Conservation (phyloP, 179 eudicot genomes). For the Spinacia oleracea region DNA sequence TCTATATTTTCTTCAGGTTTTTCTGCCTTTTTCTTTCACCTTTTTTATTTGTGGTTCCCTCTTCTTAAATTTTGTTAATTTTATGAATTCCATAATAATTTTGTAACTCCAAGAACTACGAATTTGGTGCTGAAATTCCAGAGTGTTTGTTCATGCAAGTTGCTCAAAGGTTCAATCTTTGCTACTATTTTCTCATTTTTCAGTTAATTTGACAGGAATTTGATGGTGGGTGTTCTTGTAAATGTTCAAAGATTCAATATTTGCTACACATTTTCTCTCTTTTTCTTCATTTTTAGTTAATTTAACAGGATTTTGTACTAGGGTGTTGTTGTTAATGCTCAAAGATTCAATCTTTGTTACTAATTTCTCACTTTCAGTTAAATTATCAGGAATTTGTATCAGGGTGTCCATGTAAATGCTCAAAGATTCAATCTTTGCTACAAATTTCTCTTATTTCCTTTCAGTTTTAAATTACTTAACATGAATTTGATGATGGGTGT, state of each 20-base stretch:
- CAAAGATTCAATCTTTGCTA: too few relatives aligned
- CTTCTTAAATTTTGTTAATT: not conserved
- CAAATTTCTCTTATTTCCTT: too few relatives aligned
- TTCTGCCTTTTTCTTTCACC: conserved; percentile 5
- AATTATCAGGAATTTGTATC: not conserved
- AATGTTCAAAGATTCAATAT: conserved; percentile 5
- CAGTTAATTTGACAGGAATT: not conserved
- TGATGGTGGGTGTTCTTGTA: not conserved
- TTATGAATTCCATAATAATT: not conserved
- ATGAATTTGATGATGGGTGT: too few relatives aligned
- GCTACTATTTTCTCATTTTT: not conserved
- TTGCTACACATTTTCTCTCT: not conserved
- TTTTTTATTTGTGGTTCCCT: conserved; percentile 19
- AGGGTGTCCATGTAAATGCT: too few relatives aligned
- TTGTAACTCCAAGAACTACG: not conserved
- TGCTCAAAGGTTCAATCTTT: conserved; percentile 17
- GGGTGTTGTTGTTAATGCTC: conserved; percentile 32
- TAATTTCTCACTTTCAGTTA: conserved; percentile 6
- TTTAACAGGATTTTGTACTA: not conserved
- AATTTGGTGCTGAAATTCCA: not conserved
- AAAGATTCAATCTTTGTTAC: conserved; percentile 16
- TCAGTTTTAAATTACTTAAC: too few relatives aligned
- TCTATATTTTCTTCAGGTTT: not conserved
- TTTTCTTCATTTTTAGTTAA: conserved; percentile 5
- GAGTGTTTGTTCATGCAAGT: not conserved